phyloP scores from a whole-genome alignment of 2,329 filamentous ascomycete species.

The Talaromyces amestolkiae region DNA sequence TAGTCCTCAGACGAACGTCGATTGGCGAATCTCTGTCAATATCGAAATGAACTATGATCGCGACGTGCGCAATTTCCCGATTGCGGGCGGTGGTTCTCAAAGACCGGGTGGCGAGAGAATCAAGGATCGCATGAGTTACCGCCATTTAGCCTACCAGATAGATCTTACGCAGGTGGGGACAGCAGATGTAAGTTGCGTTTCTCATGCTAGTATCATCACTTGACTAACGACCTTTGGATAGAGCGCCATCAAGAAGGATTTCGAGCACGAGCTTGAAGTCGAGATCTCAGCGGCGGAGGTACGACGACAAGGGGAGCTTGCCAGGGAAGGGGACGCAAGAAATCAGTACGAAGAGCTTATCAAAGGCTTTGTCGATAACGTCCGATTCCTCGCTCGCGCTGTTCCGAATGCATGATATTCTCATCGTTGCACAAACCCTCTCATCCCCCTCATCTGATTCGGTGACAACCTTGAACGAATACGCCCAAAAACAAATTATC shows the following conservation, averaged over 20 bases:
- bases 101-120: slow-evolving; percentile 58
- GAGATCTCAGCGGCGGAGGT: slow-evolving; percentile 48
- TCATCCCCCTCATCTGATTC: not conserved
- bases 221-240: slow-evolving; percentile 18
- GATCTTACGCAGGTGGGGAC: slow-evolving; percentile 86
- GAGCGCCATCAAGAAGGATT: slow-evolving; percentile 36
- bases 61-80: slow-evolving; percentile 54
- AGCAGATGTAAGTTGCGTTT: slow-evolving; percentile 39
- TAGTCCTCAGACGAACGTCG: slow-evolving; percentile 72
- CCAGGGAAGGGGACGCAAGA: slow-evolving; percentile 36
- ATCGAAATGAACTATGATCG: slow-evolving; percentile 87
- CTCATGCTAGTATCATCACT: not conserved
- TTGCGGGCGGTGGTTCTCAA: slow-evolving; percentile 38
- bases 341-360: slow-evolving; percentile 48
- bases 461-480: not conserved
- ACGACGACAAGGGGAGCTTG: slow-evolving; percentile 44
- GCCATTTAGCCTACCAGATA: slow-evolving; percentile 80
- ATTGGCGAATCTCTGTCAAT: slow-evolving; percentile 92
- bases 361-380: slow-evolving; percentile 51
- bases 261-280: slow-evolving; percentile 51
- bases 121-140: slow-evolving; percentile 91
- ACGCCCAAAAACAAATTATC: not conserved
- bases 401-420: slow-evolving; percentile 31
- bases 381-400: slow-evolving; percentile 45
- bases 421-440: not conserved